A percentile compares a stretch with the other conserved stretches of the same genome.
Conservation (phyloP, 305 asterid species). For the Ilex paraguariensis region DNA sequence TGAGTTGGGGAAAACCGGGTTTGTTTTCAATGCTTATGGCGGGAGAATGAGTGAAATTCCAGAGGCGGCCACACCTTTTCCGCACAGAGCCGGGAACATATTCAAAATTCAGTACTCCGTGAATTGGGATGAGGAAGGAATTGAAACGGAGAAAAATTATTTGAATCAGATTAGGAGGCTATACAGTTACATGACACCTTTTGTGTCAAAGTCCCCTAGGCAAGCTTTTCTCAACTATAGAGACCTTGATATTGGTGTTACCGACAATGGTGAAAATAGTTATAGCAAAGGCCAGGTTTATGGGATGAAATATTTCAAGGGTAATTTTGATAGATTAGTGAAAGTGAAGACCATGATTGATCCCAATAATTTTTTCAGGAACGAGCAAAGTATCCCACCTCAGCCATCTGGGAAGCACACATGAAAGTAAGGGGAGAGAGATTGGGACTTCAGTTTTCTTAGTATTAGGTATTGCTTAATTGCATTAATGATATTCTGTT, state of each 20-base stretch:
- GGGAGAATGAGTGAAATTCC: constrained; percentile 46
- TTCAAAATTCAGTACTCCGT: constrained; percentile 46
- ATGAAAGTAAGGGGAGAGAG: too few relatives aligned
- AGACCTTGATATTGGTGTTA: constrained; percentile 38
- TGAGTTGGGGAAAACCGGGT: constrained; percentile 26
- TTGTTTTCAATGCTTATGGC: constrained; percentile 43
- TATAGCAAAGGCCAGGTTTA: constrained; percentile 31
- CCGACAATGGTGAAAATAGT: constrained; percentile 19
- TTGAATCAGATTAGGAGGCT: constrained; percentile 21
- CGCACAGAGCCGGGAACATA: constrained; percentile 44
- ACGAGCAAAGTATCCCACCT: constrained; percentile 1
- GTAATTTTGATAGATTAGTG: constrained; percentile 28
- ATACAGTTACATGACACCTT: constrained; percentile 38
- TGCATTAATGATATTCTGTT: too few relatives aligned
- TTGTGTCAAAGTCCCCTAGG: constrained; percentile 43
- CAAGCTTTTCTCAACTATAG: constrained; percentile 43
- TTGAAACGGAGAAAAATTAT: constrained; percentile 16
- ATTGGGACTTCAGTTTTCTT: too few relatives aligned
- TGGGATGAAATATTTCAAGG: constrained; percentile 40
- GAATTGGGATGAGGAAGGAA: constrained; percentile 35
- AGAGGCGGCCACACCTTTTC: constrained; percentile 34
- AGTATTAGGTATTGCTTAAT: too few relatives aligned
- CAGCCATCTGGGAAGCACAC: too few relatives aligned
- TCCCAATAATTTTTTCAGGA: constrained; percentile 27
- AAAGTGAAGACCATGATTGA: constrained; percentile 24